Evolutionary conservation across 129 eudicot species (phyloP), one percentile per base, ranked within the genome.

Genomic region (Oenanthe sinensis): DNA sequence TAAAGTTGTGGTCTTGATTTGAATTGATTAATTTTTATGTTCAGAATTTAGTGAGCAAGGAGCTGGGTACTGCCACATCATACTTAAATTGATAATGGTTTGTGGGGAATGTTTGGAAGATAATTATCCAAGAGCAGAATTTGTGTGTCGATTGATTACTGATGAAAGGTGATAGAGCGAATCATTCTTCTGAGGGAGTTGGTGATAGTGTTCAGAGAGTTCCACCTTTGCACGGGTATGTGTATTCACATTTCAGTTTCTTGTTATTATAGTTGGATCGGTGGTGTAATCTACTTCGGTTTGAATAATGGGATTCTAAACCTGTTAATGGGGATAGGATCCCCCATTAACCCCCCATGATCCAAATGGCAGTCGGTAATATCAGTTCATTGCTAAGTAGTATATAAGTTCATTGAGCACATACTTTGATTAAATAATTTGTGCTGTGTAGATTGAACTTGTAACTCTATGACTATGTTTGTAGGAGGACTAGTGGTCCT

Each of bases 401-500:
- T 67, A 10, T 14, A 67, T 15, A 4, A 8, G 14, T 13, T 28
- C 3, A 16, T 30, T 71, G 2, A 22, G 50, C 68, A 13, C 40
- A 48, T 44, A n/a, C 20, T 81, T 76, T 26, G 47, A 36, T 24
- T 39, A 44, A 33, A 65, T 13, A 20, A 60, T 20, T 30, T 22
- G 20, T 26, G 39, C 58, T 13, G 24, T 79, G 82, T 26, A 20
- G 40, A 24, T 72, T 11, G 14, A 77, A 14, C 75, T 63, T 82
- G 24, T 42, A 19, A 73, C 58, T 6, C 22, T 65, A 43, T 39
- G 46, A 47, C 48, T 28, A 4, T 65, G n/a, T 54, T 75, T 75
- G 3, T 80, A 93, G 97, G 91, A 85, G 95, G 80, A 87, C 91
- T 20, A 89, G 88, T 68, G 97, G 95, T 69, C 96, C 98, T 48